Evolutionary conservation across 2,329 filamentous ascomycete species (phyloP).

Genomic region (Colletotrichum coccodes): DNA sequence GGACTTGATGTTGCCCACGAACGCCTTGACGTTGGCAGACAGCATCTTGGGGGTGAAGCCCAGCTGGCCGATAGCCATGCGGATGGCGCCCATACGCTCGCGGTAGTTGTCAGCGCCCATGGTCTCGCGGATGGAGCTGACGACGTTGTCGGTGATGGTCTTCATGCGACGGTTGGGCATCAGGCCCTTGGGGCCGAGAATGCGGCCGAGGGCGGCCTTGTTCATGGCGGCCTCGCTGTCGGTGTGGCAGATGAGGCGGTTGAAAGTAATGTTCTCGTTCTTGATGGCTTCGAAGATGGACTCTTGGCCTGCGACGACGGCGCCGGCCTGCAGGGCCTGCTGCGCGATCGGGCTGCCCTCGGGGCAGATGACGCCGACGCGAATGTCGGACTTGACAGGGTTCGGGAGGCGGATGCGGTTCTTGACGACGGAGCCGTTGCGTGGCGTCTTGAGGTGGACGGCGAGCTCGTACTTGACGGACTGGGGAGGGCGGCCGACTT

Average conservation of each 20-base stretch:
- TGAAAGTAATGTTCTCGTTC: conserved; percentile 83
- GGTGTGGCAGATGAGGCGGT: conserved; percentile 86
- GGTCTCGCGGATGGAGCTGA: conserved; percentile 80
- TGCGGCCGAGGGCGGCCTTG: conserved; percentile 81
- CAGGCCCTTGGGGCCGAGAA: conserved; percentile 88
- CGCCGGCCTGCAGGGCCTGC: conserved; percentile 82
- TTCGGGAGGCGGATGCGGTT: conserved; percentile 90
- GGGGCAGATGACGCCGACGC: conserved; percentile 92
- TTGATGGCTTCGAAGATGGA: conserved; percentile 83
- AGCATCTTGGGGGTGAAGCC: conserved; percentile 89
- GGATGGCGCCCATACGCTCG: conserved; percentile 84
- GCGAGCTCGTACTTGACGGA: conserved; percentile 89
- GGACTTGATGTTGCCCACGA: conserved; percentile 79
- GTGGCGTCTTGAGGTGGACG: conserved; percentile 83
- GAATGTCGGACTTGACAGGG: conserved; percentile 87
- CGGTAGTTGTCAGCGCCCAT: conserved; percentile 88
- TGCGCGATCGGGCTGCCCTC: conserved; percentile 79
- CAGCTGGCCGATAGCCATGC: conserved; percentile 91
- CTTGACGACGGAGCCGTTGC: conserved; percentile 87
- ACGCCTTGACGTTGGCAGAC: conserved; percentile 82
- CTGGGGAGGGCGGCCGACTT: conserved; percentile 83
- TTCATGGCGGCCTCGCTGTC: conserved; percentile 81
- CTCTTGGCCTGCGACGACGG: conserved; percentile 85
- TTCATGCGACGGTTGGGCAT: conserved; percentile 93
- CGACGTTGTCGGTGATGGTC: conserved; percentile 87